phyloP scores from a whole-genome alignment of 352 stramenopile genomes.

The Pythium brassicae region DNA sequence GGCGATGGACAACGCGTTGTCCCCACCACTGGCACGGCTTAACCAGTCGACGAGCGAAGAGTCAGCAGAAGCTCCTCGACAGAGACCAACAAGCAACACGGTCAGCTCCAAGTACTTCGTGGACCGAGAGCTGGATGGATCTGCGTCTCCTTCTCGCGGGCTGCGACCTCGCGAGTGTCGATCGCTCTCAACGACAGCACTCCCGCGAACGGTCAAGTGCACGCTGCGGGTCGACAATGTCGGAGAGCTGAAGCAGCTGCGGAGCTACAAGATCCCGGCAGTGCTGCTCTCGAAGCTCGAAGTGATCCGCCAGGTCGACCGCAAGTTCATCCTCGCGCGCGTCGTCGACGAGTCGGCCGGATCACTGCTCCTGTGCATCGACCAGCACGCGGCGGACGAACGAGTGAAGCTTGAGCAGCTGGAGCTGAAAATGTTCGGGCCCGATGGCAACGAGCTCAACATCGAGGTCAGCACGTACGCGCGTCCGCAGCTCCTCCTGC shows the following conservation, averaged over 20 bases:
- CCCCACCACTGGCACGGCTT: neutral
- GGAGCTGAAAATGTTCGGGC: slow-evolving; percentile 63
- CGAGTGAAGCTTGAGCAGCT: slow-evolving; percentile 82
- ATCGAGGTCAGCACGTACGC: slow-evolving; percentile 52
- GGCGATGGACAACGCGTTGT: neutral
- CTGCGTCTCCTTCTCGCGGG: no score
- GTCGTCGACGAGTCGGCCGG: slow-evolving; percentile 17
- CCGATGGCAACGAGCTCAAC: slow-evolving; percentile 37
- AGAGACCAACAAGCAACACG: neutral
- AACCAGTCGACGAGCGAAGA: neutral
- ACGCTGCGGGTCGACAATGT: slow-evolving; percentile 32
- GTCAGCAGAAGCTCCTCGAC: neutral
- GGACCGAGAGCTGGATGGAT: neutral
- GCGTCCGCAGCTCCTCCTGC: slow-evolving; percentile 36
- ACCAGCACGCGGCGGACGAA: slow-evolving; percentile 91
- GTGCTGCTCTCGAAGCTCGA: slow-evolving; percentile 53
- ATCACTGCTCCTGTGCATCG: slow-evolving; percentile 71
- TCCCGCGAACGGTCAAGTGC: slow-evolving; percentile 12
- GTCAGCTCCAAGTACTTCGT: slow-evolving; percentile 11
- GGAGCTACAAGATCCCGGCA: slow-evolving; percentile 57
- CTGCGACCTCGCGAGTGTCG: neutral
- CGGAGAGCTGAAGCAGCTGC: slow-evolving; percentile 14
- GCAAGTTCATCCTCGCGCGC: slow-evolving; percentile 88
- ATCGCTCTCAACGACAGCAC: neutral
- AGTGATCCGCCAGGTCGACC: slow-evolving; percentile 87